Conservation (phyloP, 805 yeast species). For the Kluyveromyces lactis region DNA sequence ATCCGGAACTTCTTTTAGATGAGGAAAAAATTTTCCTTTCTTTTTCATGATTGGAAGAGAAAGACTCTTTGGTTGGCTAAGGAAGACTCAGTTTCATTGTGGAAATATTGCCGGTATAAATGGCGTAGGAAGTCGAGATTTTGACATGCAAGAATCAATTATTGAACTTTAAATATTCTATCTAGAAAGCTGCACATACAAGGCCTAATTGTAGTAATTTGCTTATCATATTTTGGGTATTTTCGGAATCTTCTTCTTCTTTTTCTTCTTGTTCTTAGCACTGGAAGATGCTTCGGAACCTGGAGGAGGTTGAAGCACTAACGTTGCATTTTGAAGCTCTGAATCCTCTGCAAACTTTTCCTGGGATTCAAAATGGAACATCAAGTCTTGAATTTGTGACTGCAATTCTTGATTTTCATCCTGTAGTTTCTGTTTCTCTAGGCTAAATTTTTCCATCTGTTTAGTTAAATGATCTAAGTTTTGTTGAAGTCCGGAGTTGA, state of each 20-base stretch:
- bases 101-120: no score
- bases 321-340: constrained; percentile 64
- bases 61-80: no score
- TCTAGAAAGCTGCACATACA: no score
- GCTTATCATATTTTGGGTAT: no score
- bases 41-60: not conserved
- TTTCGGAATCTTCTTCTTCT: constrained; percentile 10
- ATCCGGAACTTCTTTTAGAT: not conserved
- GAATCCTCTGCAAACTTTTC: constrained; percentile 66
- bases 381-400: constrained; percentile 65
- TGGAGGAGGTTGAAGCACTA: constrained; percentile 33
- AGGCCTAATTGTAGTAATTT: no score
- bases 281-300: constrained; percentile 1
- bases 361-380: constrained; percentile 71
- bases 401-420: constrained; percentile 40
- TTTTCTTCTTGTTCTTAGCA: constrained; percentile 9
- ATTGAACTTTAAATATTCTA: no score
- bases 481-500: constrained; percentile 40
- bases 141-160: no score
- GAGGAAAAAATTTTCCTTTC: constrained; percentile 4
- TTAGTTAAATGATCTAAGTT: constrained; percentile 35
- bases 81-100: no score
- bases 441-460: constrained; percentile 31
- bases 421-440: constrained; percentile 29
- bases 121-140: no score